Percentiles rank a stretch among this genome's conserved stretches.
Conservation (phyloP, 768 basidiomycete species). For the Cubamyces lactineus region DNA sequence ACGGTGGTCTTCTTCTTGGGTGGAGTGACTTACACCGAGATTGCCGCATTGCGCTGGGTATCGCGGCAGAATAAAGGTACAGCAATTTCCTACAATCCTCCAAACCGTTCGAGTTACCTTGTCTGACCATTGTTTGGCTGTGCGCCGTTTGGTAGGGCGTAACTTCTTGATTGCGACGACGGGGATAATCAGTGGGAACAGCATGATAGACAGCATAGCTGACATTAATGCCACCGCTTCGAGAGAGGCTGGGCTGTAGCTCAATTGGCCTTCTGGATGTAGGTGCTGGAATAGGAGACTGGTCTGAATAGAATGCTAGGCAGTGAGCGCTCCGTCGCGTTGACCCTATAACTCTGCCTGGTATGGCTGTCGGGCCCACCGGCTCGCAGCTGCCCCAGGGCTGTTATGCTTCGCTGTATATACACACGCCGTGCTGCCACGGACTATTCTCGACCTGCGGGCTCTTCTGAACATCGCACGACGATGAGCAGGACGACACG, state of each 20-base stretch:
- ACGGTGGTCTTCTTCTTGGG: constrained; percentile 97
- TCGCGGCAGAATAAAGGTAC: constrained; percentile 80
- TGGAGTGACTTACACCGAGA: constrained; percentile 97
- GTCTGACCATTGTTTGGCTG: neutral
- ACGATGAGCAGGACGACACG: neutral
- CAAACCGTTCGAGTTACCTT: constrained; percentile 4
- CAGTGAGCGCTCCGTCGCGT: constrained; percentile 13
- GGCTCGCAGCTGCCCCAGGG: constrained; percentile 4
- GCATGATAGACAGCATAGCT: constrained; percentile 70
- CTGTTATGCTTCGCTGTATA: neutral
- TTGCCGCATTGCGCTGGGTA: constrained; percentile 93
- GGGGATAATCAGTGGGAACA: constrained; percentile 81
- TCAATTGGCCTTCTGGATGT: neutral
- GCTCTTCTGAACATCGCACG: constrained; percentile 9
- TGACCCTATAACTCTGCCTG: neutral
- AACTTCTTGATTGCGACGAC: constrained; percentile 91
- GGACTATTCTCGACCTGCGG: constrained; percentile 6
- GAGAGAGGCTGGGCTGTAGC: constrained; percentile 47
- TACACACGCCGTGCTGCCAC: constrained; percentile 5
- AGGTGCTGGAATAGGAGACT: neutral
- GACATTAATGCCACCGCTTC: constrained; percentile 42
- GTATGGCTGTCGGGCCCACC: neutral
- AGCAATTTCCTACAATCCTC: constrained; percentile 2
- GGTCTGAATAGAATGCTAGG: neutral
- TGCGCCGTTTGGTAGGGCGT: constrained; percentile 56